Conservation (phyloP, 2,329 filamentous ascomycete genomes). For the Tolypocladium paradoxum region DNA sequence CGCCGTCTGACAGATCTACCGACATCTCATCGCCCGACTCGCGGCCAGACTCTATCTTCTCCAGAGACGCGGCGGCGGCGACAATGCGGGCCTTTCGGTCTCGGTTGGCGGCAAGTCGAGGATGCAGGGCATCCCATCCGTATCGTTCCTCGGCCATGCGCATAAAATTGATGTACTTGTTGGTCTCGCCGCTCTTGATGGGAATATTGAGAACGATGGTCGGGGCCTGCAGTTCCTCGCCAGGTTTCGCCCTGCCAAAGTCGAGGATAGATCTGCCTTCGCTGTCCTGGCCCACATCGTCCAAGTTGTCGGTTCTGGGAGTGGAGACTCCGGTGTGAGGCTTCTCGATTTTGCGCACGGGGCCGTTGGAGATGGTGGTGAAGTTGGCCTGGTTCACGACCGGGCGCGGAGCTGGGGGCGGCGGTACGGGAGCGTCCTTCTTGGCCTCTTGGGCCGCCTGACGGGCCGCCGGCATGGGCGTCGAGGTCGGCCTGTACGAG, state of each 20-base stretch:
- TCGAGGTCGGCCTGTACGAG: slow-evolving; percentile 22
- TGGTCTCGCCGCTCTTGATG: slow-evolving; percentile 62
- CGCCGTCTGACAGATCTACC: slow-evolving; percentile 61
- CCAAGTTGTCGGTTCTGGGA: slow-evolving; percentile 37
- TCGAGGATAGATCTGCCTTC: slow-evolving; percentile 48
- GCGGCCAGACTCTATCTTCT: slow-evolving; percentile 58
- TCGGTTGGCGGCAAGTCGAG: slow-evolving; percentile 77
- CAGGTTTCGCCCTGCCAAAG: slow-evolving; percentile 48
- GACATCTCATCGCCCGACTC: slow-evolving; percentile 78
- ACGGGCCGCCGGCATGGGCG: slow-evolving; percentile 22
- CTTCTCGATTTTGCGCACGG: slow-evolving; percentile 35
- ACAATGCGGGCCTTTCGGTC: slow-evolving; percentile 82
- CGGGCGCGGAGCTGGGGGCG: slow-evolving; percentile 17
- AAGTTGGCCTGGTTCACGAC: slow-evolving; percentile 28
- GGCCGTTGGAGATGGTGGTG: slow-evolving; percentile 28
- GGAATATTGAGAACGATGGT: slow-evolving; percentile 80
- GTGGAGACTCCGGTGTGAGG: slow-evolving; percentile 29
- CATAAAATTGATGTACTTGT: slow-evolving; percentile 92
- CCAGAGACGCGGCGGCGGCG: slow-evolving; percentile 75
- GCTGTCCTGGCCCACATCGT: slow-evolving; percentile 31
- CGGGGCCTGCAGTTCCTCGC: slow-evolving; percentile 50
- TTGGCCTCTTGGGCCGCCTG: slow-evolving; percentile 22
- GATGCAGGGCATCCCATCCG: slow-evolving; percentile 88
- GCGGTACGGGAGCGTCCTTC: slow-evolving; percentile 25
- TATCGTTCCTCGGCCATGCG: slow-evolving; percentile 88